Evolutionary conservation across 1,139 yeast species (phyloP).

Genomic region (Zygosaccharomyces pseudobailii): DNA sequence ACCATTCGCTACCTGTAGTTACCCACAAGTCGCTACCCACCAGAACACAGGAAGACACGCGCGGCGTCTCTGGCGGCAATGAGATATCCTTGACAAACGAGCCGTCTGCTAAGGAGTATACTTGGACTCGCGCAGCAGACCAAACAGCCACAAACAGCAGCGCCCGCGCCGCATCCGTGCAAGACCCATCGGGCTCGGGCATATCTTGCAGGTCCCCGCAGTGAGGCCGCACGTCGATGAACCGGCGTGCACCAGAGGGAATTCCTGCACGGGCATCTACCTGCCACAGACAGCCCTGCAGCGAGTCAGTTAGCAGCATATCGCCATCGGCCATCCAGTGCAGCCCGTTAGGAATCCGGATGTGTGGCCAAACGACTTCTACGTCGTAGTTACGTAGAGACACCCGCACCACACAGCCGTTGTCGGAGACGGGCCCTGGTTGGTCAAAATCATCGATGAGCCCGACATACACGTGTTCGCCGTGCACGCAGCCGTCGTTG

Average conservation of each 20-base stretch:
- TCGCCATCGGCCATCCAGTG: slow-evolving; percentile 50
- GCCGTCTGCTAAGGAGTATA: slow-evolving; percentile 46
- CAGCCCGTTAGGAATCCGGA: slow-evolving; percentile 71
- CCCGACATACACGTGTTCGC: slow-evolving; percentile 64
- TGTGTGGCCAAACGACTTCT: slow-evolving; percentile 34
- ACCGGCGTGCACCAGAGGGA: neutral
- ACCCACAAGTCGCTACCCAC: slow-evolving; percentile 72
- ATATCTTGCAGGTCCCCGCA: slow-evolving; percentile 14
- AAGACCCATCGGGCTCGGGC: slow-evolving; percentile 81
- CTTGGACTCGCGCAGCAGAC: slow-evolving; percentile 53
- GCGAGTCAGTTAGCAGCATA: slow-evolving; percentile 71
- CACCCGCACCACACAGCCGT: slow-evolving; percentile 37
- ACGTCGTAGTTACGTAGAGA: slow-evolving; percentile 27
- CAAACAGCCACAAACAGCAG: slow-evolving; percentile 67
- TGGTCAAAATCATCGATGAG: slow-evolving; percentile 57
- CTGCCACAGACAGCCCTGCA: slow-evolving; percentile 52
- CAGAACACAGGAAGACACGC: slow-evolving; percentile 65
- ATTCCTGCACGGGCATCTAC: slow-evolving; percentile 41
- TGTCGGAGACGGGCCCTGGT: slow-evolving; percentile 18
- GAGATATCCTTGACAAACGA: slow-evolving; percentile 46
- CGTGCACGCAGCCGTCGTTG: slow-evolving; percentile 71
- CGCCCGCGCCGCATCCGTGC: slow-evolving; percentile 52
- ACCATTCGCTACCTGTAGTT: slow-evolving; percentile 52
- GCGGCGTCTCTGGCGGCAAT: slow-evolving; percentile 58
- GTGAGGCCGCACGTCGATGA: slow-evolving; percentile 2